These are phyloP conservation scores for Raddia distichophylla DNA, from an alignment of 176 grass and related monocot species.

Conservation along the genomic window DNA sequence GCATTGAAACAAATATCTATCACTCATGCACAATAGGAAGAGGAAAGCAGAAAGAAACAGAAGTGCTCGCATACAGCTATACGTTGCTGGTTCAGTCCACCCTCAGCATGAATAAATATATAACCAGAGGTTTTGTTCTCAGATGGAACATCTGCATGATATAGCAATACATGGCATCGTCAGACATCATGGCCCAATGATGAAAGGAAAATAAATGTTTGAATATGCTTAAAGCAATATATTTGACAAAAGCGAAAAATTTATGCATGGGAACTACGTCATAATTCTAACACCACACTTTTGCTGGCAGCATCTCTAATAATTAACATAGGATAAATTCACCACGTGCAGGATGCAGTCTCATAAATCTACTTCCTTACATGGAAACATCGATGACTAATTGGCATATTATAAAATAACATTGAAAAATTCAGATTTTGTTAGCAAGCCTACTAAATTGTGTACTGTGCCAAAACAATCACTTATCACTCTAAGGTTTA, in stretches of 20 bases:
- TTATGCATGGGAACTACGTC: neutral
- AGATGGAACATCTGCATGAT: slow-evolving; percentile 60
- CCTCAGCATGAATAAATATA: slow-evolving; percentile 93
- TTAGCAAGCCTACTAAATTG: neutral
- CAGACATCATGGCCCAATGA: slow-evolving; percentile 5
- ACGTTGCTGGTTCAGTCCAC: slow-evolving; percentile 79
- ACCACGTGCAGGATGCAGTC: no score
- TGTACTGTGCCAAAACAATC: neutral
- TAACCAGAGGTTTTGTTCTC: slow-evolving; percentile 76
- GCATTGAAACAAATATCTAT: neutral
- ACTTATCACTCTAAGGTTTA: neutral
- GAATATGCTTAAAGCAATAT: neutral
- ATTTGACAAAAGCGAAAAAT: neutral
- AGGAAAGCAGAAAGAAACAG: slow-evolving; percentile 29
- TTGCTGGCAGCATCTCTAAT: slow-evolving; percentile 19
- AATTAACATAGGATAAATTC: neutral
- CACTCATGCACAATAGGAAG: slow-evolving; percentile 11
- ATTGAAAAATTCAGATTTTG: neutral
- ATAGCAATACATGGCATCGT: slow-evolving; percentile 18
- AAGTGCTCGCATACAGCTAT: slow-evolving; percentile 68
- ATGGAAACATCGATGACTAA: neutral
- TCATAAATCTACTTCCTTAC: slow-evolving; percentile 18
- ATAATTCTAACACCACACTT: neutral
- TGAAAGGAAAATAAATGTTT: slow-evolving; percentile 8
- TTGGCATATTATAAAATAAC: neutral